Evolutionary conservation across 2,329 filamentous ascomycete species (phyloP), one percentile per base, ranked within the genome.

Genomic region (Aspergillus bombycis): DNA sequence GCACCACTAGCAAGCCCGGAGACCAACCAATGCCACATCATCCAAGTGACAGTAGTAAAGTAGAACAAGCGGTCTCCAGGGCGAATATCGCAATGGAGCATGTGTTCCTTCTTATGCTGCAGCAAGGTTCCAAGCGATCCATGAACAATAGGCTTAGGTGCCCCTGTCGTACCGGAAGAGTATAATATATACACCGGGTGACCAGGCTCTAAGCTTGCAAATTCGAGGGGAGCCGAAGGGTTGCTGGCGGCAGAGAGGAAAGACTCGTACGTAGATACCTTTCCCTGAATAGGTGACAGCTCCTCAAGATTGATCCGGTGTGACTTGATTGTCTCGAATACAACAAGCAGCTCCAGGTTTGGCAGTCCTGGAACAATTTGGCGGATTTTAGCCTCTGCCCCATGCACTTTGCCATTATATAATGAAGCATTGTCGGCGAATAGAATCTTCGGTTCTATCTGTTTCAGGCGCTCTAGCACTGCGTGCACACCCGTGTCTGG

Each of bases 1-100:
- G 91, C 87, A 59, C 94, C 94, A 34, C 88, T 89, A 11, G 94
- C 91, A 4, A 98, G 87, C 7, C 90, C 92, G 1, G 92, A 94
- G 23, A 97, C 86, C 46, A 94, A 89, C 94, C 94, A 98, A 77
- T 98, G 94, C 93, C 94, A 97, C 94, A 98, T 98, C 94, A 99
- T 98, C 95, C 94, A 97, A 0, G 93, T 96, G 12, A 91, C 93
- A 4, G 94, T 97, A 1, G 93, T 97, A 80, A 94, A 97, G 81
- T 97, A 97, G 77, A 97, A 91, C 73, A 97, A 84, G 23, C 90
- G 86, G 48, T 93, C 92, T 2, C 83, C 81, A 0, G 89, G 85
- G 10, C 85, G 84, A 67, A 99, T 88, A 26, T 93, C 93, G 75
- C 91, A 92, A 75, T 98, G 94, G 3, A 98, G 83, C 54, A 90